phyloP scores from a whole-genome alignment of 129 eudicot genomes.

The Lactuca saligna region DNA sequence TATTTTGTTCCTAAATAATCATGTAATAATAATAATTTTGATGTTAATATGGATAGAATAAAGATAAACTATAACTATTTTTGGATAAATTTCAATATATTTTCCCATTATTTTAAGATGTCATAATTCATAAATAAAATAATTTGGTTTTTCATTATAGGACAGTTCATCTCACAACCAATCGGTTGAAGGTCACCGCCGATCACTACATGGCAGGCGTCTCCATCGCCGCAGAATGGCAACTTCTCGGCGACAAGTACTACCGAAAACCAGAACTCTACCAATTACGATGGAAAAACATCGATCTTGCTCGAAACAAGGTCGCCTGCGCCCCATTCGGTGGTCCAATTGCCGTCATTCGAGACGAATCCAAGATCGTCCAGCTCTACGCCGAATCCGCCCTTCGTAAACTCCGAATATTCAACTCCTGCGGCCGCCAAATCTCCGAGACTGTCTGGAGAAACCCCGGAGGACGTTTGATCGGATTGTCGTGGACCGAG shows the following conservation, averaged over 20 bases:
- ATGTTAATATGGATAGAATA: background rate
- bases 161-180: background rate
- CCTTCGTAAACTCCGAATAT: constrained; percentile 89
- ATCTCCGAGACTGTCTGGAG: constrained; percentile 82
- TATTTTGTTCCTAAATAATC: background rate
- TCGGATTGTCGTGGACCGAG: constrained; percentile 93
- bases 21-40: background rate
- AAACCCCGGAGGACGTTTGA: constrained; percentile 82
- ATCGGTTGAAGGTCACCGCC: constrained; percentile 24
- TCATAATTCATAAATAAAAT: background rate
- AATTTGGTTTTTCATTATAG: constrained; percentile 4
- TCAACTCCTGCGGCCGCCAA: constrained; percentile 79
- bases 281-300: constrained; percentile 76
- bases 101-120: background rate
- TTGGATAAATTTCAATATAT: background rate
- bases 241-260: constrained; percentile 81
- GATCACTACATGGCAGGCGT: constrained; percentile 59
- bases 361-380: constrained; percentile 96
- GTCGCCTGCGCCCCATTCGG: constrained; percentile 92
- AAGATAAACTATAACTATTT: background rate
- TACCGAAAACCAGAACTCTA: constrained; percentile 84
- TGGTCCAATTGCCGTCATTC: constrained; percentile 95
- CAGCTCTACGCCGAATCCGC: constrained; percentile 98
- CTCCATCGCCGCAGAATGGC: constrained; percentile 99
- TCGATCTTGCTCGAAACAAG: constrained; percentile 88